phyloP scores from a whole-genome alignment of 176 grass and related monocot genomes.

The Coix lacrymajobi region DNA sequence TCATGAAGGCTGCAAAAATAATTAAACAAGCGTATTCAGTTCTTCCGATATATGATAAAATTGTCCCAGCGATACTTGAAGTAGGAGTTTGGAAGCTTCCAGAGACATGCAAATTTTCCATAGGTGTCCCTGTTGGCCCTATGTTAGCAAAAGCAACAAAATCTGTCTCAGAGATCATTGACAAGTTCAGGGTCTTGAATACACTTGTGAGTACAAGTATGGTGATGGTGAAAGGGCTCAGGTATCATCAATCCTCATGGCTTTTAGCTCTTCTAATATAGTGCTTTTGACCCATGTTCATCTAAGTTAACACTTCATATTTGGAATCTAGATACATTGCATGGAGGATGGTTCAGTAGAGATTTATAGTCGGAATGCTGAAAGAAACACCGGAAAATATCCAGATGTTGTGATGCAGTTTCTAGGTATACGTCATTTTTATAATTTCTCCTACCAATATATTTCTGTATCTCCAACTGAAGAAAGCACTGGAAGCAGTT shows the following conservation, averaged over 20 bases:
- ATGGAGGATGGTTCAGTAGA: conserved; percentile 97
- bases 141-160: conserved; percentile 99
- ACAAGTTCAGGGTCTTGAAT: conserved; percentile 95
- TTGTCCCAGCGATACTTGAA: conserved; percentile 77
- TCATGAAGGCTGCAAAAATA: conserved; percentile 84
- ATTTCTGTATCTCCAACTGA: background rate
- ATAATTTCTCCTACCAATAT: background rate
- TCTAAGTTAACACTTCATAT: conserved; percentile 10
- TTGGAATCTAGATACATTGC: conserved; percentile 83
- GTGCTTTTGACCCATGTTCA: conserved; percentile 3
- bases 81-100: conserved; percentile 86
- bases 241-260: conserved; percentile 43
- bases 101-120: conserved; percentile 92
- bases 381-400: conserved; percentile 97
- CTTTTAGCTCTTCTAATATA: conserved; percentile 5
- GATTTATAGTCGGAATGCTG: conserved; percentile 97
- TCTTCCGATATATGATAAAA: conserved; percentile 95
- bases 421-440: conserved; percentile 56
- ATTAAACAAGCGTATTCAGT: conserved; percentile 95
- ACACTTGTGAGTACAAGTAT: conserved; percentile 99
- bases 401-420: conserved; percentile 86
- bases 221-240: conserved; percentile 98
- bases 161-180: conserved; percentile 95
- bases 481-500: background rate
- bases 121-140: conserved; percentile 95